Evolutionary conservation across 2,329 filamentous ascomycete genomes (phyloP).

Genomic region (Hypoxylon sp.): DNA sequence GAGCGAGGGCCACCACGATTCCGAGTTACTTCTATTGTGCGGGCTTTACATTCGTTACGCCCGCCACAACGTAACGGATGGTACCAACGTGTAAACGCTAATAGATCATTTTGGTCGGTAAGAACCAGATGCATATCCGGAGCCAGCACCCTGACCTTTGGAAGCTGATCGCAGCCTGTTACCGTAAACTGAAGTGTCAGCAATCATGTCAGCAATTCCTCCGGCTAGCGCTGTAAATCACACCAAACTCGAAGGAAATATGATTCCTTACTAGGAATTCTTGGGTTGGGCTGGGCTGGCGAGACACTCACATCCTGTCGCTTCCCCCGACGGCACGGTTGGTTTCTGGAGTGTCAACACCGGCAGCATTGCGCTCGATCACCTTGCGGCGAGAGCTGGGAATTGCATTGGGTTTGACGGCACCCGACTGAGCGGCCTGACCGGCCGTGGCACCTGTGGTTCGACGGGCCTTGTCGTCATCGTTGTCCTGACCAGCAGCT

Average conservation of each 20-base stretch:
- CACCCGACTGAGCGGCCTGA: constrained; percentile 69
- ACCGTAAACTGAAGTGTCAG: constrained; percentile 86
- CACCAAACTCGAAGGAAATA: constrained; percentile 87
- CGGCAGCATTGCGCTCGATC: constrained; percentile 75
- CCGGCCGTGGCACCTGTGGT: constrained; percentile 75
- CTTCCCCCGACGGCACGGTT: constrained; percentile 82
- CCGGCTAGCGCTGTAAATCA: constrained; percentile 81
- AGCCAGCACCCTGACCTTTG: constrained; percentile 68
- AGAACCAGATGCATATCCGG: constrained; percentile 58
- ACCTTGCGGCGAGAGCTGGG: constrained; percentile 87
- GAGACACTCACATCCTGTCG: constrained; percentile 95
- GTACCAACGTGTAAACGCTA: constrained; percentile 43
- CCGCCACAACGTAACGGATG: constrained; percentile 47
- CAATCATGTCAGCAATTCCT: constrained; percentile 81
- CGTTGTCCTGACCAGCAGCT: constrained; percentile 78
- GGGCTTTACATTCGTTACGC: constrained; percentile 42
- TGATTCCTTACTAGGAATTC: constrained; percentile 89
- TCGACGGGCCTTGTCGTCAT: constrained; percentile 81
- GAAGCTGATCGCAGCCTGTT: constrained; percentile 88
- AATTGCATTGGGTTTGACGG: constrained; percentile 78
- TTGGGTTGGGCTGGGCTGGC: constrained; percentile 65
- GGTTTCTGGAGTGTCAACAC: constrained; percentile 77
- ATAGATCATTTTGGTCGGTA: constrained; percentile 60
- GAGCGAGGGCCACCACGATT: constrained; percentile 45
- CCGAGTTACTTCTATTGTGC: constrained; percentile 44